Conservation (phyloP, 441 rosid genomes). For the Jatropha multifida region DNA sequence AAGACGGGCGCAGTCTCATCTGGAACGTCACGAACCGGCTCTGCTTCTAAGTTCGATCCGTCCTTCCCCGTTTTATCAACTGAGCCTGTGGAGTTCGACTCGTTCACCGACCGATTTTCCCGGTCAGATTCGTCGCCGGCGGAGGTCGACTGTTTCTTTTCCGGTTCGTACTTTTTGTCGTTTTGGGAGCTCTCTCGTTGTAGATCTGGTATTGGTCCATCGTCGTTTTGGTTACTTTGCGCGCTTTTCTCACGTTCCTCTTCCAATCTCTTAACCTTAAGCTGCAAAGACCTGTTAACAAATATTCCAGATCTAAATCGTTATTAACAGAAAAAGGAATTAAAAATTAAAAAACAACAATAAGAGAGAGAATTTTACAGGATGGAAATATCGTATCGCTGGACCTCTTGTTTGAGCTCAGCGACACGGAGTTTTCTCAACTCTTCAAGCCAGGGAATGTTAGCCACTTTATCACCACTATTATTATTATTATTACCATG, state of each 20-base stretch:
- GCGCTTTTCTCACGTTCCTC: slow-evolving; percentile 42
- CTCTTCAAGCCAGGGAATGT: slow-evolving; percentile 62
- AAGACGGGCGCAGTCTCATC: slow-evolving; percentile 35
- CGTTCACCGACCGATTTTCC: slow-evolving; percentile 49
- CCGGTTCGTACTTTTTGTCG: slow-evolving; percentile 21
- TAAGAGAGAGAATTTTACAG: slow-evolving; percentile 32
- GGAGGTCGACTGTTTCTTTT: slow-evolving; percentile 20
- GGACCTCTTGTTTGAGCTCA: slow-evolving; percentile 50
- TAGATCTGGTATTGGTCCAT: slow-evolving; percentile 39
- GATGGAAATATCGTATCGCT: slow-evolving; percentile 42
- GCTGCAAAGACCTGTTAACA: slow-evolving; percentile 39
- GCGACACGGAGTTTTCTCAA: slow-evolving; percentile 49
- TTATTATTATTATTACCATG: background rate
- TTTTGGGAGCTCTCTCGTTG: slow-evolving; percentile 19
- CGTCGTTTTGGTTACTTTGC: slow-evolving; percentile 19
- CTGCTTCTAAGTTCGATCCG: slow-evolving; percentile 9
- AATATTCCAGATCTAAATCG: background rate
- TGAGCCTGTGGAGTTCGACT: slow-evolving; percentile 45
- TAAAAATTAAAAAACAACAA: background rate
- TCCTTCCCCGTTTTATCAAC: slow-evolving; percentile 23
- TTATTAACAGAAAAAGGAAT: background rate
- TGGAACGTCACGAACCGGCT: slow-evolving; percentile 20
- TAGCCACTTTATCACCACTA: slow-evolving; percentile 12
- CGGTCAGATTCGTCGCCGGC: slow-evolving; percentile 39
- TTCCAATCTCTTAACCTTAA: slow-evolving; percentile 48